Evolutionary conservation across 805 yeast genomes (phyloP), one percentile per base, ranked within the genome.

Genomic region (Saccharomyces kudriavzevii): DNA sequence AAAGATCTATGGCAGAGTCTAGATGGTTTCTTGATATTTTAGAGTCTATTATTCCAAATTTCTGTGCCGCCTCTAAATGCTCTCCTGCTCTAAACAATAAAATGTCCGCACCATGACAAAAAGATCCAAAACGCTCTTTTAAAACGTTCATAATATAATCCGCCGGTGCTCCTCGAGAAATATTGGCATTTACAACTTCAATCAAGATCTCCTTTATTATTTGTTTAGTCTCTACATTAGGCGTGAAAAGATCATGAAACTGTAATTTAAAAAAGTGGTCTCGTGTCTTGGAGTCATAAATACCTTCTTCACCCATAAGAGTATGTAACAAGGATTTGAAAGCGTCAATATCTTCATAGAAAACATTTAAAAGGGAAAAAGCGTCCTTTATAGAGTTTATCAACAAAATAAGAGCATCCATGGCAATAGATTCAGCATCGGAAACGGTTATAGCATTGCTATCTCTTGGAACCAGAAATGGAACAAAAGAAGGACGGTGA

Each of bases 31-130:
- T 76, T 54, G 78, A 72, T 52, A 84, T 79, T 49, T 89, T 96
- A 45, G 77, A 76, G 64, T 89, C 96, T 57, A 79, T 78, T 26
- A 73, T 69, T 2, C 87, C 87, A 54, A 81, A 78, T 51, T 81
- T 84, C 62, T 84, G 85, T 1, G 97, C 96, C 61, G 84, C 82
- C 51, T 90, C 85, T 63, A 91, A 75, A 65, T 85, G 88, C 67
- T 91, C 97, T 61, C 89, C 83, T 0, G 96, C 97, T 67, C 90
- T 86, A 76, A 89, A 92, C 11, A 90, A 87, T 54, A 89, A 78
- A 27, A 91, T 96, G 68, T 92, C 97, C 57, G 85, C 87, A 13
- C 95, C 81, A 0, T 96, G 87, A 65, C 97, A 92, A 69, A 89
- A 92, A 0, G 95, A 82, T 1, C 95, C 94, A 74, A 97, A 92